Base-by-base conservation (phyloP, 192 early-diverging fungal genomes). In the Chytriomyces sp. region DNA sequence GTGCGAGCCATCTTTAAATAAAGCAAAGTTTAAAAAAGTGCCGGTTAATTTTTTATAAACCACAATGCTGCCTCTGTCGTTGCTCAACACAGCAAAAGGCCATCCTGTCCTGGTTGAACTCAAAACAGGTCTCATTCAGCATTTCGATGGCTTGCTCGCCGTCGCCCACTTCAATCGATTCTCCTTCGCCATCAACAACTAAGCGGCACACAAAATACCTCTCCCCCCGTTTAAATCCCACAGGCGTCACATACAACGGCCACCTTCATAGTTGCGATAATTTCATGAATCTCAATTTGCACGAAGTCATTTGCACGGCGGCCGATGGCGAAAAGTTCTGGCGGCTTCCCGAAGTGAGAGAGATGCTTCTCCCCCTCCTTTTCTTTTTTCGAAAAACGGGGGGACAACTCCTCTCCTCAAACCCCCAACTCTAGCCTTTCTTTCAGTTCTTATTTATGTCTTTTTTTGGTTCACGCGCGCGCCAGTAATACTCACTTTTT, bases 251-350 rank as follows among this genome's bases (percentile, higher is more conserved):
- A 35, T 99, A 96, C 83, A 98, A 97, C 80, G 97, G 97, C 10
- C 95, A 97, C 85, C 90, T 99, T 84, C 94, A 94, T 67, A 94
- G 91, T 78, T 97, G 95, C 86, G 94, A 97, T 82, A 94, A 94
- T 77, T 98, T 94, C 90, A 99, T 98, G 97, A 99, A 99, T 84
- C 86, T 99, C 79, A 94, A 92, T 49, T 85, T 99, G 28, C 90
- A 93, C 67, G 95, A 97, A 80, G 96, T 98, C 24, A 97, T 98
- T 77, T 93, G 93, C 81, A 99, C 96, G 0, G 91, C 91, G 0
- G 91, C 94, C 46, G 94, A 95, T 80, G 95, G 95, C n/a, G 93
- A 97, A 81, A 85, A 89, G 63, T 99, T 99, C 79, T 96, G 92
- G 92, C 90, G 93, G 28, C 86, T 99, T 53, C 88, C 92, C 8